A percentile compares a stretch with the other conserved stretches of the same genome.
These are phyloP conservation scores for Ceratocystis alfenasii DNA, from an alignment of 2,329 filamentous ascomycete genomes.

Conservation along the genomic window DNA sequence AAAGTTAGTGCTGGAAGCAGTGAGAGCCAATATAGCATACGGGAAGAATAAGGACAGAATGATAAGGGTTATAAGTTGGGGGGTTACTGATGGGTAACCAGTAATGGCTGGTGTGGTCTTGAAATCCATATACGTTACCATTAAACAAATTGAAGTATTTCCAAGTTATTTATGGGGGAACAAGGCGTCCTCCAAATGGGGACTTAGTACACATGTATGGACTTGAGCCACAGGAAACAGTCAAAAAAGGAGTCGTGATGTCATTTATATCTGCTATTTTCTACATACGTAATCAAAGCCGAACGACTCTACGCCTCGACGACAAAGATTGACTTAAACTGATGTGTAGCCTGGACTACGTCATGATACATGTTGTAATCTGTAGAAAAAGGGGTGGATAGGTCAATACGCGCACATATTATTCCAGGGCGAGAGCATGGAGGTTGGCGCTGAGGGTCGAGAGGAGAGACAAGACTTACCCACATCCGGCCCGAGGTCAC, in stretches of 20 bases:
- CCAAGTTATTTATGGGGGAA: background rate
- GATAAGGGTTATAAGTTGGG: background rate
- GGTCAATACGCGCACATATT: background rate
- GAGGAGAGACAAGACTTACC: constrained; percentile 41
- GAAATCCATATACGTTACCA: background rate
- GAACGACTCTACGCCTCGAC: background rate
- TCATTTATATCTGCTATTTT: background rate
- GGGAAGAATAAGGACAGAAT: background rate
- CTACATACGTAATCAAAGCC: no score
- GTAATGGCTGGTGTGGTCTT: background rate
- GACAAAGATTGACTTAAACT: constrained; percentile 63
- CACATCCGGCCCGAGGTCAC: constrained; percentile 56
- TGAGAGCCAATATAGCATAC: constrained; percentile 11
- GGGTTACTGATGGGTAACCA: background rate
- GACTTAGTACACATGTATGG: no score
- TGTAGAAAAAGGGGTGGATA: constrained; percentile 28
- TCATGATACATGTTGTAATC: constrained; percentile 65
- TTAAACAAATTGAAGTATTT: background rate
- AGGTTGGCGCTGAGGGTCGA: background rate
- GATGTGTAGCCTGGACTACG: constrained; percentile 66
- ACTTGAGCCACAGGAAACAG: no score
- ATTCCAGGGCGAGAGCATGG: constrained; percentile 15
- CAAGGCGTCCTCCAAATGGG: background rate
- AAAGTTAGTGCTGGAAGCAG: constrained; percentile 9
- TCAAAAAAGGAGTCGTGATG: background rate